Evolutionary conservation across 805 yeast genomes (phyloP).

Genomic region (Clavispora asparagi): DNA sequence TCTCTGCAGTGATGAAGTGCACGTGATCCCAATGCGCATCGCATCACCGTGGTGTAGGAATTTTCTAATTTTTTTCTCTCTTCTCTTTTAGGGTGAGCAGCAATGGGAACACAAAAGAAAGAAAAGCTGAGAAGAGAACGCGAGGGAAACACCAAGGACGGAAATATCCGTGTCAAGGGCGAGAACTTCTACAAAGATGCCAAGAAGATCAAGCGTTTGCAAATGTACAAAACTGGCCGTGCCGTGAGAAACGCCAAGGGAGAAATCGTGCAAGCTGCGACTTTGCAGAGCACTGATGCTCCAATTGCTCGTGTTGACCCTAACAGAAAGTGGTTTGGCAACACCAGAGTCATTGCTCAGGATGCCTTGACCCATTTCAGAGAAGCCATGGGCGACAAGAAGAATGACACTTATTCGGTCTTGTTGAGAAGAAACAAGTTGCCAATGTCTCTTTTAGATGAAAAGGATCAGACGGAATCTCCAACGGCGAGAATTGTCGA

Average conservation of each 20-base stretch:
- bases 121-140: constrained; percentile 84
- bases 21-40: constrained; percentile 4
- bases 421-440: constrained; percentile 81
- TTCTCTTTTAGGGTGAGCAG: neutral
- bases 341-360: constrained; percentile 94
- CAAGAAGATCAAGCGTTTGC: constrained; percentile 80
- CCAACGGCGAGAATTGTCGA: constrained; percentile 81
- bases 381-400: constrained; percentile 85
- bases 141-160: constrained; percentile 77
- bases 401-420: constrained; percentile 79
- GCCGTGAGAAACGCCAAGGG: constrained; percentile 85
- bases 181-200: constrained; percentile 96
- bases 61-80: neutral
- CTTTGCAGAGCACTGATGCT: constrained; percentile 76
- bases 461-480: constrained; percentile 68
- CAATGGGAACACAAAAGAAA: constrained; percentile 90
- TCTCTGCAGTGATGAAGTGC: neutral
- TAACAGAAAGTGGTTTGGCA: constrained; percentile 95
- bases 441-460: constrained; percentile 93
- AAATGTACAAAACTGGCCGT: constrained; percentile 89
- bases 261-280: constrained; percentile 82
- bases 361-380: constrained; percentile 93
- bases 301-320: constrained; percentile 95
- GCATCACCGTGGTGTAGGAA: neutral
- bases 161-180: constrained; percentile 90